Evolutionary conservation across 2,329 filamentous ascomycete species (phyloP).

Genomic region (Microdochium paspali): DNA sequence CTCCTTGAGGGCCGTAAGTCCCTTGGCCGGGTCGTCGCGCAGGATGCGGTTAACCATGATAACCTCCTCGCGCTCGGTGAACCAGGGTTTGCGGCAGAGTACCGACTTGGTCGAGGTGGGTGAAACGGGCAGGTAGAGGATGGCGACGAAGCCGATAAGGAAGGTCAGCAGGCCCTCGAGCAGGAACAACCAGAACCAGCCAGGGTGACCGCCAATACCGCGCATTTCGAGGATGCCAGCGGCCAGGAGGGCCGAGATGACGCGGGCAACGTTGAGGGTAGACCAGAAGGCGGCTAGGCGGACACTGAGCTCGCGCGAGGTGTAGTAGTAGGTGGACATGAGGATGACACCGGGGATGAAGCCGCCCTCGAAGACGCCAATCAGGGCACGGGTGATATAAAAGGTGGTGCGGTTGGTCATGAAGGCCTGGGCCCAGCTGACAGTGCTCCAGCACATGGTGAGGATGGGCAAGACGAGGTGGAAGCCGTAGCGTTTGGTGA

Average conservation of each 20-base stretch:
- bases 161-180: constrained; percentile 32
- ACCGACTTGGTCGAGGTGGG: constrained; percentile 55
- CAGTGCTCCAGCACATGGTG: constrained; percentile 40
- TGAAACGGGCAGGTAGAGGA: constrained; percentile 51
- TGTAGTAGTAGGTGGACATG: constrained; percentile 67
- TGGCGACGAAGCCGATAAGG: constrained; percentile 41
- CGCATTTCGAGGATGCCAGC: constrained; percentile 38
- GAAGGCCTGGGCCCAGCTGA: constrained; percentile 37
- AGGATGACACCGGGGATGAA: constrained; percentile 53
- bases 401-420: constrained; percentile 36
- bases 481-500: constrained; percentile 49
- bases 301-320: constrained; percentile 53
- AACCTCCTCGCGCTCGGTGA: constrained; percentile 56
- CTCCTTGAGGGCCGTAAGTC: constrained; percentile 34
- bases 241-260: constrained; percentile 37
- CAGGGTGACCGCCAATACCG: constrained; percentile 33
- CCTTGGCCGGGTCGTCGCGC: constrained; percentile 45
- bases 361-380: constrained; percentile 44
- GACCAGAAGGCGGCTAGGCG: constrained; percentile 63
- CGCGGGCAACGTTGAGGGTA: constrained; percentile 30
- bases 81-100: constrained; percentile 56
- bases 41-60: constrained; percentile 57
- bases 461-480: constrained; percentile 44
- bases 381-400: constrained; percentile 39
- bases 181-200: constrained; percentile 44